Evolutionary conservation across 139 green algal species (phyloP).

Genomic region (Picochlorum sp.): DNA sequence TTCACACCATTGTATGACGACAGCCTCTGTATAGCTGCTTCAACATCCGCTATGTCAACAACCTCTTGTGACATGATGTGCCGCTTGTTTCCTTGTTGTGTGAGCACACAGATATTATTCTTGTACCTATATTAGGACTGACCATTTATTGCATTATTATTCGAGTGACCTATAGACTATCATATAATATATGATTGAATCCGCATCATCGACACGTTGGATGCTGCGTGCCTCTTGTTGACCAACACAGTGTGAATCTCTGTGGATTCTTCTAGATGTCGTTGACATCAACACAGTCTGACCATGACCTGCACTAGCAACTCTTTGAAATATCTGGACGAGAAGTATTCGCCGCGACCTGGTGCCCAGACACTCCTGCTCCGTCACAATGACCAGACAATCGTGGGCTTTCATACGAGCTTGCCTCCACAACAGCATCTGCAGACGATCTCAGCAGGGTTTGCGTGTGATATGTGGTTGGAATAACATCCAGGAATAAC

Average conservation of each 20-base stretch:
- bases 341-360: too few relatives aligned
- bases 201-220: not conserved
- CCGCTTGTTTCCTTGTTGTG: not conserved
- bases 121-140: too few relatives aligned
- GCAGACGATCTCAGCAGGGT: not conserved
- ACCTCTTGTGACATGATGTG: conserved; percentile 27
- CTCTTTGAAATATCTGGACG: too few relatives aligned
- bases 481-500: conserved; percentile 5
- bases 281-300: too few relatives aligned
- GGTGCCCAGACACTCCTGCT: too few relatives aligned
- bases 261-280: too few relatives aligned
- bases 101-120: too few relatives aligned
- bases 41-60: conserved; percentile 57
- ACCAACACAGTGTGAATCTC: not conserved
- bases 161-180: not conserved
- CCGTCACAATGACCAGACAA: too few relatives aligned
- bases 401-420: too few relatives aligned
- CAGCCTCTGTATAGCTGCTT: conserved; percentile 70
- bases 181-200: not conserved
- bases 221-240: not conserved
- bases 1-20: conserved; percentile 55
- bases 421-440: too few relatives aligned
- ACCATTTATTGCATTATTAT: too few relatives aligned
- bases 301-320: too few relatives aligned
- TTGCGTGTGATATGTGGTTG: not conserved